A percentile compares a stretch with the other conserved stretches of the same genome.
Evolutionary conservation across 192 early-diverging fungal genomes (phyloP).

Genomic region (Entomortierella beljakovae): DNA sequence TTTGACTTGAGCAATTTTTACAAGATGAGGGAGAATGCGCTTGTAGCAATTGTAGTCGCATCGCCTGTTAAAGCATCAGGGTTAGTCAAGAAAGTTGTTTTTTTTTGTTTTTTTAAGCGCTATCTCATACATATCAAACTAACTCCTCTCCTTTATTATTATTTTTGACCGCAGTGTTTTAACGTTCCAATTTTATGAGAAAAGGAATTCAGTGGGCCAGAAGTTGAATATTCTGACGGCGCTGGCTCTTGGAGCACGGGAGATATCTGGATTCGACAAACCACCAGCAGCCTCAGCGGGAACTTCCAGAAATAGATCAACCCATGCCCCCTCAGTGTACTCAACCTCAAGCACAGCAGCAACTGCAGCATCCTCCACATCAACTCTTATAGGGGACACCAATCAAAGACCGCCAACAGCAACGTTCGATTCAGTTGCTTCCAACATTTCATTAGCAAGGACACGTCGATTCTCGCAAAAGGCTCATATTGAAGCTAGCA

Average conservation of each 20-base stretch:
- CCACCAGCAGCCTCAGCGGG: conserved; percentile 1
- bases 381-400: conserved; percentile 3
- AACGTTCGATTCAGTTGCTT: conserved; percentile 25
- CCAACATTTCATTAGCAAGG: conserved; percentile 16
- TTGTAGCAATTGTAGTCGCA: conserved; percentile 31
- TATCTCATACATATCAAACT: neutral
- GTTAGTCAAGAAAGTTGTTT: conserved; percentile 7
- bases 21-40: conserved; percentile 20
- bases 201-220: conserved; percentile 37
- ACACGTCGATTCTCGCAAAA: conserved; percentile 47
- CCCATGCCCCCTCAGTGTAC: neutral
- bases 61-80: conserved; percentile 17
- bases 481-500: conserved; percentile 31
- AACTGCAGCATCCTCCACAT: neutral
- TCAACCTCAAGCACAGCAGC: neutral
- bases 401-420: neutral
- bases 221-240: conserved; percentile 42
- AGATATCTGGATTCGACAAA: conserved; percentile 27
- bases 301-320: neutral
- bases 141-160: neutral
- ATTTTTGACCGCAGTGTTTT: conserved; percentile 12
- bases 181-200: conserved; percentile 36
- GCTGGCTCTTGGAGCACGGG: conserved; percentile 24
- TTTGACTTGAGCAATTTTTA: conserved; percentile 27
- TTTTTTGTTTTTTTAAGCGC: neutral